Percentiles rank a stretch among this genome's conserved stretches.
Conservation (phyloP, 164 flowering plant genomes). For the Dillenia turbinata region DNA sequence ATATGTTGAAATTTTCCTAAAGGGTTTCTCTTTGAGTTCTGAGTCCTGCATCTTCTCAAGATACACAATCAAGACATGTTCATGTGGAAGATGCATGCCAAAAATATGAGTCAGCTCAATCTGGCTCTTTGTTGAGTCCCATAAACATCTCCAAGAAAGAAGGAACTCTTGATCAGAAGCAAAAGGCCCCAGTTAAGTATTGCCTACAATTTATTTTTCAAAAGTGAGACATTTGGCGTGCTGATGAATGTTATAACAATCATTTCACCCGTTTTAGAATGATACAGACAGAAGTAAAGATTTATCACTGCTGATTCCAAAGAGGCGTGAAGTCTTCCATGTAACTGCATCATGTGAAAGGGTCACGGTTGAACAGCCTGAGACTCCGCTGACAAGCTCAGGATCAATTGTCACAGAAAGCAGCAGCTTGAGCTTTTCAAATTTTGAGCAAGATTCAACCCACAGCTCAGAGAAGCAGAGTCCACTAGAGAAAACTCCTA, state of each 20-base stretch:
- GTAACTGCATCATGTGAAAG: conserved; percentile 4
- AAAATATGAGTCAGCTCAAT: conserved; percentile 9
- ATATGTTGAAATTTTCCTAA: conserved; percentile 18
- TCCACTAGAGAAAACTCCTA: conserved; percentile 31
- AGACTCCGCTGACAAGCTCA: conserved; percentile 7
- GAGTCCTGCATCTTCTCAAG: conserved; percentile 41
- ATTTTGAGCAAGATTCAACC: conserved; percentile 12
- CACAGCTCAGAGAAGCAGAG: conserved; percentile 21
- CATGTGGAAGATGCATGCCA: conserved; percentile 19
- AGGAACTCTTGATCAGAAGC: conserved; percentile 11
- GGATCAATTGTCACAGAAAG: conserved; percentile 14
- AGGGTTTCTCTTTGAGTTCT: conserved; percentile 28
- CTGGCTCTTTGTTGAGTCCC: conserved; percentile 10
- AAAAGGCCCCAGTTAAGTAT: conserved; percentile 41
- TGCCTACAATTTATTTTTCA: neutral
- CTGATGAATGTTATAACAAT: conserved; percentile 10
- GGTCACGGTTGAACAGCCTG: conserved; percentile 11
- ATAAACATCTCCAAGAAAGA: conserved; percentile 6
- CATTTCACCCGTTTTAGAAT: conserved; percentile 27
- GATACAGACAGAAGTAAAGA: conserved; percentile 39
- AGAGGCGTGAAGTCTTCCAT: conserved; percentile 6
- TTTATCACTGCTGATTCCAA: conserved; percentile 14
- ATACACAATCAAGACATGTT: conserved; percentile 19
- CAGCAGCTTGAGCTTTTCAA: conserved; percentile 5
- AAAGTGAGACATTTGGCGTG: neutral